Evolutionary conservation across 2,329 filamentous ascomycete genomes (phyloP), one percentile per base, ranked within the genome.

Genomic region (Drechslerella stenobrocha): DNA sequence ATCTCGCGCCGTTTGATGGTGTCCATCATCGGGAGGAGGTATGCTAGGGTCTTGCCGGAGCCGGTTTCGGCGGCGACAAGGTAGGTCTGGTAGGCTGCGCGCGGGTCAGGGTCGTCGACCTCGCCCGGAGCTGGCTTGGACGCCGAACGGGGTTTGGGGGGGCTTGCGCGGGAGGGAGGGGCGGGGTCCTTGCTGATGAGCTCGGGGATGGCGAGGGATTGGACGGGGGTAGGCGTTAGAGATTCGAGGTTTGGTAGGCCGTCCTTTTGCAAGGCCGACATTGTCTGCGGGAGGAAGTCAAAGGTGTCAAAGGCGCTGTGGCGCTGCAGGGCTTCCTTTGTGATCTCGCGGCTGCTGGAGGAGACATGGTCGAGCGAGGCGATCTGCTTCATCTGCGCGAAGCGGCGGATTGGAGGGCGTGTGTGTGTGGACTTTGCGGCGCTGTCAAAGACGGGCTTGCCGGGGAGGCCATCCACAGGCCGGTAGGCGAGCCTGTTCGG

Each of bases 11-110:
- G 79, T 78, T 98, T 98, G 73, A 98, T 77, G 6, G 89, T 88
- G 77, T 98, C 85, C 52, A 98, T 80, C 13, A 87, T 82, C 0
- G 93, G 95, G 3, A 96, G 77, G 3, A 97, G 79, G 75, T 98
- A 98, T 6, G 93, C 90, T 69, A 98, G 80, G 0, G 93, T 98
- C 80, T 98, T 98, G 66, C 93, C 93, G 0, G 93, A 97, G 9
- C 93, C 93, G 0, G 93, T 98, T 79, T 98, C 93, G 8, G 93
- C 93, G 2, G 93, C 93, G 50, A 98, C 81, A 9, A 98, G 81
- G 74, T 89, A 96, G 52, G 85, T 81, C 55, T 84, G 79, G 73
- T 83, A 60, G 15, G 23, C 28, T 46, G 59, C 32, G 13, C 22
- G 34, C 15, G 46, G 11, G 13, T 13, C 2, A 2, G 11, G n/a